Conservation (phyloP, 768 basidiomycete genomes). For the Auricularia cornea region DNA sequence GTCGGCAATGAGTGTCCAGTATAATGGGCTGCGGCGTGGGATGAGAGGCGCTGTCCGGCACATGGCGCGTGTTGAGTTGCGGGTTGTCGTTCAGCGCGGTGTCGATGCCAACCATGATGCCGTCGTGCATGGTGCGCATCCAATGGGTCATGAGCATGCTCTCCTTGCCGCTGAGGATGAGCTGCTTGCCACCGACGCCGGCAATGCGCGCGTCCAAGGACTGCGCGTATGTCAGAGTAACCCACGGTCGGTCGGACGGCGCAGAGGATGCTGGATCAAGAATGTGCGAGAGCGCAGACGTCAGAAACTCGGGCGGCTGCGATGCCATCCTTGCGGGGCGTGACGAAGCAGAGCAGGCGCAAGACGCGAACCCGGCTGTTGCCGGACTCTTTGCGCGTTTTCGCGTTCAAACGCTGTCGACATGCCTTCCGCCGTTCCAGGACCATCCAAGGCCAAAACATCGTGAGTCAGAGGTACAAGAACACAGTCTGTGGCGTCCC, state of each 20-base stretch:
- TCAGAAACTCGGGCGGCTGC: constrained; percentile 4
- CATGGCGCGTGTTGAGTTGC: constrained; percentile 61
- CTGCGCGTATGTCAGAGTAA: constrained; percentile 83
- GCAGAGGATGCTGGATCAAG: background rate
- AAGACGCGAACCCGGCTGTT: background rate
- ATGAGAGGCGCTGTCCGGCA: constrained; percentile 13
- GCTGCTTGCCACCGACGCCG: constrained; percentile 59
- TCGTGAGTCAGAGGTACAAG: too few species aligned
- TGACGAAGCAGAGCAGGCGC: too few species aligned
- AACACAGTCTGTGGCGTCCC: too few species aligned
- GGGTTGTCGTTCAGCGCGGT: constrained; percentile 90
- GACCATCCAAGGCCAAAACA: background rate
- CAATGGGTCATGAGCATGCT: constrained; percentile 94
- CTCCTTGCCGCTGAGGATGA: constrained; percentile 75
- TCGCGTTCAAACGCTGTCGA: background rate
- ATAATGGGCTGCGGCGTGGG: constrained; percentile 66
- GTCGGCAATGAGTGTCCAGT: constrained; percentile 67
- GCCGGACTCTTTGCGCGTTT: background rate
- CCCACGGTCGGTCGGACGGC: constrained; percentile 37
- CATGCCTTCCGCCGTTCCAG: background rate
- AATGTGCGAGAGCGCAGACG: constrained; percentile 2
- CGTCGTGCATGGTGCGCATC: constrained; percentile 91
- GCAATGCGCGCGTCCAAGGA: constrained; percentile 87
- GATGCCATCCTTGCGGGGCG: too few species aligned
- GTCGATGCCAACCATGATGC: constrained; percentile 82